These are phyloP conservation scores for Allodekkera sacchari DNA, from an alignment of 805 yeast genomes.

Conservation along the genomic window DNA sequence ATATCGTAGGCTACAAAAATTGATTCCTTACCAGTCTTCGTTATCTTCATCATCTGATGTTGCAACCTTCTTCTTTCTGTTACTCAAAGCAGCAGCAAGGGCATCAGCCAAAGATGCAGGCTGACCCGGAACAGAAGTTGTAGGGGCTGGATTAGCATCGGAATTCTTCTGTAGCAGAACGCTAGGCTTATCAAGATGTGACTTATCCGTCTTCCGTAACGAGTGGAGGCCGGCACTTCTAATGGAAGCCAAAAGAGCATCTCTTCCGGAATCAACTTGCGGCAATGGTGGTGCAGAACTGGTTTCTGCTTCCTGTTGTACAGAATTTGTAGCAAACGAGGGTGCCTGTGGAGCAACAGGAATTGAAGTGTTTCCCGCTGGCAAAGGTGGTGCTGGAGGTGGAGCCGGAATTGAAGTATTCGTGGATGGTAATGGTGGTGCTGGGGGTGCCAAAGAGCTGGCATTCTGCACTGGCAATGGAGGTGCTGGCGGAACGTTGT, in stretches of 20 bases:
- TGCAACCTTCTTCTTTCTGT: slow-evolving; percentile 75
- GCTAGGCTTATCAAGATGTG: slow-evolving; percentile 74
- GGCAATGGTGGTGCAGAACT: slow-evolving; percentile 16
- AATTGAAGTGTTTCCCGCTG: slow-evolving; percentile 9
- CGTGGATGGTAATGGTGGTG: slow-evolving; percentile 29
- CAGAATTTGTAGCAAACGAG: slow-evolving; percentile 17
- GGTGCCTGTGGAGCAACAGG: slow-evolving; percentile 19
- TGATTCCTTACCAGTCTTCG: slow-evolving; percentile 61
- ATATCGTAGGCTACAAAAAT: too few species aligned
- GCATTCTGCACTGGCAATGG: slow-evolving; percentile 12
- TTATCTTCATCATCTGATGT: slow-evolving; percentile 81
- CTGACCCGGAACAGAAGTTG: slow-evolving; percentile 33
- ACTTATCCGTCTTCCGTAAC: slow-evolving; percentile 71
- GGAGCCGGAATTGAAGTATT: slow-evolving; percentile 12
- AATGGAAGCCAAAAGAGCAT: slow-evolving; percentile 80
- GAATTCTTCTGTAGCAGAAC: slow-evolving; percentile 62
- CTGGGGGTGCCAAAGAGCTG: slow-evolving; percentile 28
- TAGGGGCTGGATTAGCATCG: slow-evolving; percentile 46
- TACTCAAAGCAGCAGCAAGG: slow-evolving; percentile 63
- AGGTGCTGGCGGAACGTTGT: slow-evolving; percentile 8
- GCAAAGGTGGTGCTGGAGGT: slow-evolving; percentile 23
- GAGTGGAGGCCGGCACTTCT: slow-evolving; percentile 64
- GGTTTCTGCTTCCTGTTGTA: slow-evolving; percentile 16
- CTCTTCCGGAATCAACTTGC: slow-evolving; percentile 40
- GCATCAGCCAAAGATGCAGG: slow-evolving; percentile 34